Base-by-base conservation (phyloP, 306 rosid species). In the Ziziphus jujuba region DNA sequence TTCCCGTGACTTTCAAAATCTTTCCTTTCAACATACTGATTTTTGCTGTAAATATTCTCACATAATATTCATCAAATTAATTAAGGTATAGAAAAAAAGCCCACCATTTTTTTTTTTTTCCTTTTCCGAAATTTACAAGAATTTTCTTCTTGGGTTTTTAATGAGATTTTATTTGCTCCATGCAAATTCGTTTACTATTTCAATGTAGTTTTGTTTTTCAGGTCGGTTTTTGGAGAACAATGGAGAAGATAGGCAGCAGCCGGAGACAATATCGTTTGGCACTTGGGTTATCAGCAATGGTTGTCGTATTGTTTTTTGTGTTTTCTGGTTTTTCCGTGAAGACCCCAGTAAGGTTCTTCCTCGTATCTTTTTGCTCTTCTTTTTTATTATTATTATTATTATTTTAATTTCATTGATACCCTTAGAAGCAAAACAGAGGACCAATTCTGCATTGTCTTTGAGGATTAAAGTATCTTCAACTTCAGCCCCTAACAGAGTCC, bases 301-400 rank as follows among this genome's bases (percentile, higher is more conserved):
- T 49, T 54, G 9, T 67, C 8, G 52, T 19, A n/a, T 55, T 82
- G 12, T 50, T 73, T 60, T 55, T 80, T 77, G 47, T 71, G 43
- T 53, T 67, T 8, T 55, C 36, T 65, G 70, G 69, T 4, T 67
- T 20, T 69, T 80, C 77, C 56, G 72, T 59, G 33, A 45, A 28
- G 21, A 44, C 24, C 55, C 55, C 55, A n/a, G 55, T 50, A 17
- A 50, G 55, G 55, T 50, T 50, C 54, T 14, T 49, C 6, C 8
- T 19, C 21, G 2, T 15, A 7, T 19, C 55, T 50, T 17, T 49
- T 20, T 49, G 16, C 22, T 50, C 22, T 1, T 50, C 9, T 17
- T 19, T 16, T 50, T 50, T 17, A 9, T 16, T 16, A 10, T 19
- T 49, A 5, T 17, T 0, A 4, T 15, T 2, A 13, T 49, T 14